Base-by-base conservation (phyloP, 1,284 basidiomycete species). In the Sporisorium reilianum region DNA sequence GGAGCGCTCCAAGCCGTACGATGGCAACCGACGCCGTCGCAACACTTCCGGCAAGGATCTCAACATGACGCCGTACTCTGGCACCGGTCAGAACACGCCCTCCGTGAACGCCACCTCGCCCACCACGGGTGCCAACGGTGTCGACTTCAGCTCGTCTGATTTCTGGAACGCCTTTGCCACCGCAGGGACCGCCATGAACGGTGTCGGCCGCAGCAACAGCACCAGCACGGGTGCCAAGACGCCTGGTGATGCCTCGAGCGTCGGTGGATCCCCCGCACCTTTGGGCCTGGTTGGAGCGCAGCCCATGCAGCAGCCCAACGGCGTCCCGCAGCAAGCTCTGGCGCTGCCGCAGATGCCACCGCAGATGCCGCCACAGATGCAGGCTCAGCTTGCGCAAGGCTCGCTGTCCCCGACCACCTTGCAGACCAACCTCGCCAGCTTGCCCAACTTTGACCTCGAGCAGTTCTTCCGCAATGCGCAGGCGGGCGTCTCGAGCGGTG, bases 1-100 rank as follows among this genome's bases (percentile, higher is more conserved):
- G 44, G 67, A 78, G 23, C 69, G 81, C 12, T 64, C 75, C 26
- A 83, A 83, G 49, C 81, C 81, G 1, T 83, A 83, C 54, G 76
- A 76, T 23, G 64, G 59, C 48, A 68, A 52, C 44, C 77, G 76
- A 25, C 71, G 73, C 8, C 78, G 79, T 11, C 51, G 74, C 40
- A 77, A 72, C 38, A 74, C 70, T 8, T 67, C 70, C 12, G 58
- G 64, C 42, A 74, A 73, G 56, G 60, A 68, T 7, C 68, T 77
- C 45, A 68, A 73, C 64, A 78, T 74, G 77, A 75, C 74, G 26
- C 74, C 72, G 3, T 65, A 58, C 40, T 63, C 65, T 9, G 67
- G 66, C 12, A 76, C 74, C 0, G 74, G 74, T 14, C 64, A 71
- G 60, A 69, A 68, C 45, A 76, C 75, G 11, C 71, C 75, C 5